phyloP scores from a whole-genome alignment of 2,329 filamentous ascomycete genomes.

The Diaporthe vexans region DNA sequence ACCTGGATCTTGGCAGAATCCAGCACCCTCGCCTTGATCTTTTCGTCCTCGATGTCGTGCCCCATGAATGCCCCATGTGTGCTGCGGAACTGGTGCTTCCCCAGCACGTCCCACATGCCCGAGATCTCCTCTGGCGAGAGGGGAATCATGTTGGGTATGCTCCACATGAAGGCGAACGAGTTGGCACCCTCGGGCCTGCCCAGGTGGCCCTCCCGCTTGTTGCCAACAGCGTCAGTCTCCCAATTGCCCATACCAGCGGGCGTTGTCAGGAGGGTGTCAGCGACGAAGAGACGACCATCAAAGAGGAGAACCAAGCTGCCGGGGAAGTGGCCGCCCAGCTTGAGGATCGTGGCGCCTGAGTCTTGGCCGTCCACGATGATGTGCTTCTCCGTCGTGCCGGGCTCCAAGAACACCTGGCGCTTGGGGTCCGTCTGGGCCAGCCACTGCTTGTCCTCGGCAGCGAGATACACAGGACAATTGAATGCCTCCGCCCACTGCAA shows the following conservation, averaged over 20 bases:
- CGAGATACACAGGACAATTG: conserved; percentile 77
- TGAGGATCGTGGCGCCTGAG: conserved; percentile 72
- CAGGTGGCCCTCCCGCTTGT: conserved; percentile 45
- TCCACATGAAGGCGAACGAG: conserved; percentile 81
- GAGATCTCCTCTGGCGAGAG: conserved; percentile 73
- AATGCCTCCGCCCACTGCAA: conserved; percentile 80
- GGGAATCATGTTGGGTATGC: conserved; percentile 81
- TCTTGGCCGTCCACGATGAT: conserved; percentile 48
- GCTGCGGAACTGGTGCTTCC: conserved; percentile 71
- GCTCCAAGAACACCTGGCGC: conserved; percentile 62
- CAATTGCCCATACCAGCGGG: conserved; percentile 68
- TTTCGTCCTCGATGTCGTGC: conserved; percentile 69
- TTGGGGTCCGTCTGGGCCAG: conserved; percentile 59
- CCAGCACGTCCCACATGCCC: conserved; percentile 78
- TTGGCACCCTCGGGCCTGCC: conserved; percentile 60
- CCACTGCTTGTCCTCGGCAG: conserved; percentile 77
- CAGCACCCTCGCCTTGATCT: conserved; percentile 75
- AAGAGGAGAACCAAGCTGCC: conserved; percentile 79
- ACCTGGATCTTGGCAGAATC: conserved; percentile 85
- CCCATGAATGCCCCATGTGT: conserved; percentile 78
- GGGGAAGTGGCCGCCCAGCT: conserved; percentile 84
- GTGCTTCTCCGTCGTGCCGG: conserved; percentile 54
- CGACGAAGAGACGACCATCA: conserved; percentile 75
- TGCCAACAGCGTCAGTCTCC: conserved; percentile 58
- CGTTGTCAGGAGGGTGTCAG: conserved; percentile 82